phyloP scores from a whole-genome alignment of 2,329 filamentous ascomycete genomes.

The Lasiodiplodia gonubiensis region DNA sequence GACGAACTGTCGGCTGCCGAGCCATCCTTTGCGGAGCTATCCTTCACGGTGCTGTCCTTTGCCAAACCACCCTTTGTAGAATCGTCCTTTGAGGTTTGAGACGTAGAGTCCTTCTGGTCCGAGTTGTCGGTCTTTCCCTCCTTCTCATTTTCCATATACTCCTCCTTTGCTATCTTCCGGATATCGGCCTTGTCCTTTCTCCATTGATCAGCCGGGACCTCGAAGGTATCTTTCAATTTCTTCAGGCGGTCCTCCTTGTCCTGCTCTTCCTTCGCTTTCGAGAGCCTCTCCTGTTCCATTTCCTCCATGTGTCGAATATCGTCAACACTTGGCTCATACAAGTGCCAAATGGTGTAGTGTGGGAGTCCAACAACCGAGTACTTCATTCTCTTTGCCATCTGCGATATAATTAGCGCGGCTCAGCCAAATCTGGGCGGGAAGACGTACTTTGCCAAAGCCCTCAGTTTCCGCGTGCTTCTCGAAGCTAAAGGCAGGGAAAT shows the following conservation, averaged over 20 bases:
- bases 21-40: not conserved
- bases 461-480: slow-evolving; percentile 99
- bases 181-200: slow-evolving; percentile 87
- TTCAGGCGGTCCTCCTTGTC: slow-evolving; percentile 74
- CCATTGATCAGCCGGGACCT: slow-evolving; percentile 79
- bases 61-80: not conserved
- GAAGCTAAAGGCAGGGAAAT: slow-evolving; percentile 98
- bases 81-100: slow-evolving; percentile 4
- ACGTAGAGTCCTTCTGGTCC: slow-evolving; percentile 7
- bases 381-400: slow-evolving; percentile 98
- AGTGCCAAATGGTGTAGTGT: slow-evolving; percentile 99
- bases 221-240: slow-evolving; percentile 81
- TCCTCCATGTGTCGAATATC: slow-evolving; percentile 98
- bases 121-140: slow-evolving; percentile 32
- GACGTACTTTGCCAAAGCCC: slow-evolving; percentile 90
- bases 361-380: slow-evolving; percentile 95
- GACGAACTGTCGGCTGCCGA: not conserved
- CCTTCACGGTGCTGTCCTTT: not conserved
- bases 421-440: not conserved
- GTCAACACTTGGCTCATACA: slow-evolving; percentile 98
- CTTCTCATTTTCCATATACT: slow-evolving; percentile 53
- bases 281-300: slow-evolving; percentile 87
- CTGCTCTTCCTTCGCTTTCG: slow-evolving; percentile 79
- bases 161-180: slow-evolving; percentile 68
- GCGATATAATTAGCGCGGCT: slow-evolving; percentile 36